Evolutionary conservation across 176 grass and related monocot genomes (phyloP).

Genomic region (Paspalum notatum): DNA sequence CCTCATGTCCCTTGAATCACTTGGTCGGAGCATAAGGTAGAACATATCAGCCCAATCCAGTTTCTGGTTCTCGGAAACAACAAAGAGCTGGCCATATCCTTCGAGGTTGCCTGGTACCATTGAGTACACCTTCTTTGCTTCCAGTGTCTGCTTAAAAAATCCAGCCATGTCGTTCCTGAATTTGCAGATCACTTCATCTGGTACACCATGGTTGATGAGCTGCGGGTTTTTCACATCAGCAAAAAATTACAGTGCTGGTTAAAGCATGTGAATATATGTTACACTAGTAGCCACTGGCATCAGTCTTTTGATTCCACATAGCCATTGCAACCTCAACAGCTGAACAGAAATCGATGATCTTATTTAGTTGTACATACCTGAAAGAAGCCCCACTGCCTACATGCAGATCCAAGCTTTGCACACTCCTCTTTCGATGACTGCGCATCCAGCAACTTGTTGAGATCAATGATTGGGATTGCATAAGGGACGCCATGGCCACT

Average conservation of each 20-base stretch:
- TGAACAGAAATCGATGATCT: background rate
- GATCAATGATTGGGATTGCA: constrained; percentile 43
- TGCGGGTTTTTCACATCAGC: background rate
- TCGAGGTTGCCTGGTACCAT: constrained; percentile 6
- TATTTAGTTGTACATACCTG: constrained; percentile 37
- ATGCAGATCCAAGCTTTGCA: constrained; percentile 39
- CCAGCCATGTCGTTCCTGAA: background rate
- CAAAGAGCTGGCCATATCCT: constrained; percentile 55
- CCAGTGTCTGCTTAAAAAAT: constrained; percentile 47
- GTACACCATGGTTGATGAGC: constrained; percentile 16
- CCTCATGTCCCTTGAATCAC: constrained; percentile 25
- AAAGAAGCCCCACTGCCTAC: constrained; percentile 56
- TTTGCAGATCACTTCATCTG: background rate
- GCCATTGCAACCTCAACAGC: background rate
- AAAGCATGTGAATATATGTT: background rate
- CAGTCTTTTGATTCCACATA: background rate
- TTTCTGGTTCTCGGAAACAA: constrained; percentile 43
- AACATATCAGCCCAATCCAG: constrained; percentile 53
- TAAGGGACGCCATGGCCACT: background rate
- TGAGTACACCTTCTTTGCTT: constrained; percentile 25
- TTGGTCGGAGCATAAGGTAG: constrained; percentile 22
- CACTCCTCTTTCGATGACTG: constrained; percentile 31
- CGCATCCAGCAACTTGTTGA: constrained; percentile 38
- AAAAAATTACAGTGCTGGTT: background rate
- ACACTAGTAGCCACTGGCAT: background rate